A percentile compares a stretch with the other conserved stretches of the same genome.
Evolutionary conservation across 2,329 filamentous ascomycete genomes (phyloP).

Genomic region (Epichloe typhina): DNA sequence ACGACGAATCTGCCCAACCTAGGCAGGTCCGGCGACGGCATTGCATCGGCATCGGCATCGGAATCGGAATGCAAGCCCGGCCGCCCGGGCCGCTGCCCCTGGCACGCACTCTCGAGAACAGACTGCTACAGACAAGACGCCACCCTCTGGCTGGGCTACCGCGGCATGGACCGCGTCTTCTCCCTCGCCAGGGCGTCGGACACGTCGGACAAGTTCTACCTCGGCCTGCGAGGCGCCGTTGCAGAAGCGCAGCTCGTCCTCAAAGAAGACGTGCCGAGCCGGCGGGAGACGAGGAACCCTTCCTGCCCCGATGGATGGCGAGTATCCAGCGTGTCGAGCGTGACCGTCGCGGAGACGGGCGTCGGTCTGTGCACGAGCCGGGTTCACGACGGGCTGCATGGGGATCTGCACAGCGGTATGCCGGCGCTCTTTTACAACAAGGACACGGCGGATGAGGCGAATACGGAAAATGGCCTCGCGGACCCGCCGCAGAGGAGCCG

Average conservation of each 20-base stretch:
- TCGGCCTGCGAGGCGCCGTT: constrained; percentile 34
- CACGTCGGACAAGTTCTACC: constrained; percentile 33
- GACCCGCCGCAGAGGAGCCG: constrained; percentile 2
- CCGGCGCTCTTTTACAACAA: constrained; percentile 11
- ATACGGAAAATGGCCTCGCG: background rate
- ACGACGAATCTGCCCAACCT: background rate
- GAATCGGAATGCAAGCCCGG: constrained; percentile 22
- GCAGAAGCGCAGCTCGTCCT: constrained; percentile 27
- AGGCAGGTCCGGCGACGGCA: background rate
- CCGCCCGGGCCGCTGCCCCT: constrained; percentile 25
- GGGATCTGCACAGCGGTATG: constrained; percentile 8
- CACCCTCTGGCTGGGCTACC: constrained; percentile 29
- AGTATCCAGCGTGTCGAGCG: constrained; percentile 1
- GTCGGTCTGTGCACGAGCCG: constrained; percentile 12
- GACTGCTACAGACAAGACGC: constrained; percentile 36
- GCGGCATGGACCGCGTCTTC: constrained; percentile 25
- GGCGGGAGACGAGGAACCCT: background rate
- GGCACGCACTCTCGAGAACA: constrained; percentile 30
- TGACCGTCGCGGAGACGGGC: constrained; percentile 20
- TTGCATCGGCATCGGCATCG: constrained; percentile 10
- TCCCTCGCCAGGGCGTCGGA: constrained; percentile 35
- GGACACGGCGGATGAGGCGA: background rate
- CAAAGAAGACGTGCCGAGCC: constrained; percentile 15
- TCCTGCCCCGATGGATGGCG: background rate
- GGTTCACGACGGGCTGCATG: constrained; percentile 1